Base-by-base conservation (phyloP, 306 rosid genomes). In the Psophocarpus tetragonolobus region DNA sequence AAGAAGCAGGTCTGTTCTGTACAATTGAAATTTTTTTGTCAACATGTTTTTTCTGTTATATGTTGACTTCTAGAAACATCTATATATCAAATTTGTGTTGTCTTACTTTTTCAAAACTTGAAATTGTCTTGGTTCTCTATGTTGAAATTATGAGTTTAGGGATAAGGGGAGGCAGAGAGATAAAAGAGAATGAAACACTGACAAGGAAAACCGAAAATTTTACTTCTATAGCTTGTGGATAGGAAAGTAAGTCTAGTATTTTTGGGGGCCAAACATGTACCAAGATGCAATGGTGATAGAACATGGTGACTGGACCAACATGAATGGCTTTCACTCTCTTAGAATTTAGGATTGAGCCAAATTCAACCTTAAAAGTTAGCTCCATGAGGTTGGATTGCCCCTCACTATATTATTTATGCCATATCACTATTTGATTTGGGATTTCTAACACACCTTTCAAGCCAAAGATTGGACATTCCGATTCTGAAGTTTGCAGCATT, bases 1-100 rank as follows among this genome's bases (percentile, higher is more conserved):
- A 95, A 80, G 87, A 88, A 77, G 6, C 98, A 95, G 97, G 98
- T 95, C 24, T 71, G 88, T 91, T 32, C 48, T 38, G 36, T 51
- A 78, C 61, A 70, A 80, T 80, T 80, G 54, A 73, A 27, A 35
- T 53, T 77, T 29, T 78, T 65, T 69, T n/a, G 66, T 62, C 54
- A 6, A 21, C 3, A 17, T 17, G 7, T 83, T 61, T 53, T 33
- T 35, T 66, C 24, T 17, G 33, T 8, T 35, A 35, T 68, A 39
- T 76, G 35, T 24, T 38, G 72, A 57, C 75, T 38, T 73, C 11
- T 41, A 20, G 61, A 53, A 38, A 9, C 45, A 4, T 57, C 6
- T 15, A 67, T 53, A 61, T 30, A 36, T 17, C 21, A 76, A 11
- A 21, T 67, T 44, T 44, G 27, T 75, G n/a, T 64, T 63, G 50